Evolutionary conservation across 306 rosid genomes (phyloP), one percentile per base, ranked within the genome.

Genomic region (Cucurbita maxima): DNA sequence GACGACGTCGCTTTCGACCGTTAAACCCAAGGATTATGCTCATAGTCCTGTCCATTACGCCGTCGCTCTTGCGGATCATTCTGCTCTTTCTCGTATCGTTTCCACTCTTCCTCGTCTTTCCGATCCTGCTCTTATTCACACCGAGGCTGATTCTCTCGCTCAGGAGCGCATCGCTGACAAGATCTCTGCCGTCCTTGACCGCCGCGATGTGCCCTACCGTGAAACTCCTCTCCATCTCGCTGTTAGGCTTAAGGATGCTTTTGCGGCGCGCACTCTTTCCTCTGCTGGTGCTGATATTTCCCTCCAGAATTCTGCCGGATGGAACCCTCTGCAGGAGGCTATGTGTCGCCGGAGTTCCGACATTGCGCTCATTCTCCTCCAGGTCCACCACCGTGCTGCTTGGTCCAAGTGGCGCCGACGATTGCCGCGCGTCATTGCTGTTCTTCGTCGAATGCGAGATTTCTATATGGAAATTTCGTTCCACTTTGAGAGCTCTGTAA

Each of bases 401-500:
- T 92, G 96, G 97, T 82, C 87, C 37, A 92, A 92, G 82, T 92
- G 99, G 99, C 92, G 99, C 6, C 92, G 97, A 10, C 88, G 99
- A 0, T 73, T 94, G 14, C 99, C 99, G 0, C 96, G 92, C 2
- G 84, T 85, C 5, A 80, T 94, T 0, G 88, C 99, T 0, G 96
- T 84, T 1, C 95, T 94, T 8, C 92, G 92, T 1, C 84, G 97
- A 3, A 94, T 94, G 97, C 86, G 96, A 3, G 99, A 94, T n/a
- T 94, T 91, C 71, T 94, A 94, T 64, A 91, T 94, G 99, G 99
- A 94, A 87, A 94, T 94, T 78, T 91, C 97, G 2, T 84, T 79
- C 34, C 97, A 93, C 55, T 93, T 93, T 36, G 97, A 93, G 79
- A 93, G 98, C 86, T 93, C 98, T 25, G 98, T 93, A 8, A 93